Conservation (phyloP, 2,329 filamentous ascomycete genomes). For the Aquanectria penicillioides region DNA sequence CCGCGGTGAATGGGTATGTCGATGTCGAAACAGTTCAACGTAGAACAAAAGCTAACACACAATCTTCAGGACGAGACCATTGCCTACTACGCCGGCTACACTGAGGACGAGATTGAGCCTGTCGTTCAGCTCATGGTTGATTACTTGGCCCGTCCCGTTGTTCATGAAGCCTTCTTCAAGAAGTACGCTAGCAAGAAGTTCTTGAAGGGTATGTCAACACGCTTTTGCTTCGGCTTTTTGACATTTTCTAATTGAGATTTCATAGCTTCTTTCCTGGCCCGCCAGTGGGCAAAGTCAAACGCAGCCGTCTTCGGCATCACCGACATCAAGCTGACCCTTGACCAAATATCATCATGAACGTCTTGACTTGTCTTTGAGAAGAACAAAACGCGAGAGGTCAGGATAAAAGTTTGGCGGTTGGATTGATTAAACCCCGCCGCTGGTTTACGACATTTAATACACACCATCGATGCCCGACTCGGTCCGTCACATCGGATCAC, state of each 20-base stretch:
- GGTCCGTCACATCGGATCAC: conserved; percentile 35
- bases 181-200: conserved; percentile 99
- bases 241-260: conserved; percentile 20
- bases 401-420: conserved; percentile 45
- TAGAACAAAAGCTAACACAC: conserved; percentile 44
- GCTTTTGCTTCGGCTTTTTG: conserved; percentile 14
- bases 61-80: conserved; percentile 79
- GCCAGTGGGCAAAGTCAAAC: conserved; percentile 92
- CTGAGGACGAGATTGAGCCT: conserved; percentile 90
- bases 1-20: conserved; percentile 87
- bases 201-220: conserved; percentile 81
- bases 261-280: conserved; percentile 89
- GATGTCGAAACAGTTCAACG: neutral
- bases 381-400: conserved; percentile 33
- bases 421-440: conserved; percentile 41
- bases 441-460: conserved; percentile 49
- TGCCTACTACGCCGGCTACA: conserved; percentile 91
- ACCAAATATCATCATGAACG: conserved; percentile 55
- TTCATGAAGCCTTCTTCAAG: conserved; percentile 98
- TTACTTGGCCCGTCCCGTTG: conserved; percentile 89
- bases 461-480: conserved; percentile 40
- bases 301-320: conserved; percentile 65
- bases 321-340: conserved; percentile 60
- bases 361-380: conserved; percentile 25
- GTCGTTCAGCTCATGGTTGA: conserved; percentile 96